Evolutionary conservation across 331 rosid genomes (phyloP), one percentile per base, ranked within the genome.

Genomic region (Pyrus hybrid): DNA sequence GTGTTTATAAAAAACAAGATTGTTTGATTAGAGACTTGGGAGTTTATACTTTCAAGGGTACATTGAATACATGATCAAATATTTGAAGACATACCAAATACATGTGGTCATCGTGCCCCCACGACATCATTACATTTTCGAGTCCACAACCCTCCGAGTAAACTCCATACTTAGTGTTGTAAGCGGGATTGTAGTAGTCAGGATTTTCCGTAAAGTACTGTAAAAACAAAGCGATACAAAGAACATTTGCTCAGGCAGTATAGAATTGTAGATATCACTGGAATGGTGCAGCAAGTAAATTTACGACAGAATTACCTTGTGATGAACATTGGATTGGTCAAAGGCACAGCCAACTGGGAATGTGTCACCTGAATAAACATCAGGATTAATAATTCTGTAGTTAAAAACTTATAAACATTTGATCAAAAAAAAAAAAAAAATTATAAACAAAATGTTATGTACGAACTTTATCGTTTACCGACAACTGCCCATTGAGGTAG

Each of bases 401-500:
- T 45, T 4, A 45, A 8, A 9, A 29, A 29, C 32, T 30, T n/a
- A n/a, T n/a, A n/a, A n/a, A n/a, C n/a, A n/a, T n/a, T n/a, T n/a
- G n/a, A n/a, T n/a, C n/a, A n/a, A n/a, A n/a, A n/a, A n/a, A n/a
- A n/a, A n/a, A n/a, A n/a, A n/a, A n/a, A n/a, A n/a, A n/a, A n/a
- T n/a, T n/a, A n/a, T n/a, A 30, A 30, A 30, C 33, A 30, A 30
- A 0, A 30, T 0, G 33, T 4, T 29, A 29, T 29, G 32, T 4
- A 29, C 5, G 28, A 66, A 51, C 2, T 56, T 56, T 9, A 28
- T 14, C 18, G 20, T 20, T 77, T 51, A 90, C 96, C 96, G 25
- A 91, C 96, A n/a, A 91, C 93, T 32, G 96, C 96, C 96, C 96
- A 91, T 71, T 91, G 96, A 77, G 93, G 92, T 64, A 91, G 87